These are phyloP conservation scores for Diaporthe sp. DNA, from an alignment of 2,329 filamentous ascomycete genomes.

Conservation along the genomic window DNA sequence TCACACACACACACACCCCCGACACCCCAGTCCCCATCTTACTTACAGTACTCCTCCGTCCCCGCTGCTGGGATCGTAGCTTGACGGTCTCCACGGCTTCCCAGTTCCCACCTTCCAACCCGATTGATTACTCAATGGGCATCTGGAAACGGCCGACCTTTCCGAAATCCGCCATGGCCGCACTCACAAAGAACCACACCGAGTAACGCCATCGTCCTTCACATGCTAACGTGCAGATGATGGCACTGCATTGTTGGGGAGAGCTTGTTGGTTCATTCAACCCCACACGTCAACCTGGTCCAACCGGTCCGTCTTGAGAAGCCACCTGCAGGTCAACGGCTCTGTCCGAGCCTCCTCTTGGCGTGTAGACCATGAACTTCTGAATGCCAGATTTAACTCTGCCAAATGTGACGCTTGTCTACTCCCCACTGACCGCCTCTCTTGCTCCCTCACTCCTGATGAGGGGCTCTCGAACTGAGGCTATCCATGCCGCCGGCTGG, in stretches of 20 bases:
- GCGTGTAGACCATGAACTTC: background rate
- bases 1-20: background rate
- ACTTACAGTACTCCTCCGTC: background rate
- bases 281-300: background rate
- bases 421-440: background rate
- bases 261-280: background rate
- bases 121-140: background rate
- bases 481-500: background rate
- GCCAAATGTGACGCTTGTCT: background rate
- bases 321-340: background rate
- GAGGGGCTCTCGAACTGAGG: background rate
- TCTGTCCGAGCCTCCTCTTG: background rate
- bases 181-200: background rate
- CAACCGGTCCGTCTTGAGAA: background rate
- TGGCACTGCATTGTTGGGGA: background rate
- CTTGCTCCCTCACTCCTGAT: background rate
- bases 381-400: background rate
- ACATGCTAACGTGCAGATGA: no score
- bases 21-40: background rate
- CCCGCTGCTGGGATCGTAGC: constrained; percentile 12
- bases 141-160: background rate
- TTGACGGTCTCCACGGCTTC: background rate
- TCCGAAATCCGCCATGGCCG: background rate
- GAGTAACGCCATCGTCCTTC: background rate
- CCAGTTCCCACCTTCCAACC: background rate